phyloP scores from a whole-genome alignment of 345 rosid genomes.

The rapeseed (Brassica napus) region DNA sequence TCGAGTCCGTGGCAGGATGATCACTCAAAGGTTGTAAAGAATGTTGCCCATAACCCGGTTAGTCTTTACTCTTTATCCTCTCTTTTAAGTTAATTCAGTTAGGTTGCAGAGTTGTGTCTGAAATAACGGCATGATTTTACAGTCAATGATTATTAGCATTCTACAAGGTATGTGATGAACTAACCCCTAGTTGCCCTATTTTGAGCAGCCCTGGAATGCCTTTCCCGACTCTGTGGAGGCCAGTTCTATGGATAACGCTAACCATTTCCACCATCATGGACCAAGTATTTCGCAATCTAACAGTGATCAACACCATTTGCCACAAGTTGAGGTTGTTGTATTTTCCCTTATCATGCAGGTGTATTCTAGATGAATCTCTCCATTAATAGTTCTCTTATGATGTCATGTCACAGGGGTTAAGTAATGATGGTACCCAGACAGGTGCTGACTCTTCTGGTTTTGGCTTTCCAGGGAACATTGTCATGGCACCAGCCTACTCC shows the following conservation, averaged over 20 bases:
- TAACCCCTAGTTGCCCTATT: slow-evolving; percentile 22
- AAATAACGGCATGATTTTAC: slow-evolving; percentile 18
- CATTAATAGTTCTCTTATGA: slow-evolving; percentile 26
- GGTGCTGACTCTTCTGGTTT: slow-evolving; percentile 40
- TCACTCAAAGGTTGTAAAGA: slow-evolving; percentile 41
- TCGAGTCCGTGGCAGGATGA: slow-evolving; percentile 56
- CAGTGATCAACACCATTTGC: slow-evolving; percentile 46
- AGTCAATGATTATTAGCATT: slow-evolving; percentile 4
- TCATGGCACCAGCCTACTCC: slow-evolving; percentile 41
- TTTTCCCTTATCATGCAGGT: slow-evolving; percentile 19
- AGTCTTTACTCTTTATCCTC: slow-evolving; percentile 28
- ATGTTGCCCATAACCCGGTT: slow-evolving; percentile 50
- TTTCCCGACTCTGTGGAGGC: slow-evolving; percentile 50
- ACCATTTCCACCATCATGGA: slow-evolving; percentile 44
- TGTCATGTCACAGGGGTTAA: slow-evolving; percentile 44
- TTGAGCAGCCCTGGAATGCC: slow-evolving; percentile 79
- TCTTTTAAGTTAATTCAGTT: slow-evolving; percentile 2
- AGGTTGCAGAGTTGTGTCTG: slow-evolving; percentile 7
- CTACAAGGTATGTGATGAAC: background rate
- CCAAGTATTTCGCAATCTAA: slow-evolving; percentile 40
- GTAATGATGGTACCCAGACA: slow-evolving; percentile 39
- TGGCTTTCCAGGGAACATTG: slow-evolving; percentile 36
- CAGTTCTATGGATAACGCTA: slow-evolving; percentile 41
- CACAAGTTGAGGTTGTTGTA: slow-evolving; percentile 48
- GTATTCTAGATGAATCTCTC: slow-evolving; percentile 15